Evolutionary conservation across 345 rosid species (phyloP).

Genomic region (Populus davidiana): DNA sequence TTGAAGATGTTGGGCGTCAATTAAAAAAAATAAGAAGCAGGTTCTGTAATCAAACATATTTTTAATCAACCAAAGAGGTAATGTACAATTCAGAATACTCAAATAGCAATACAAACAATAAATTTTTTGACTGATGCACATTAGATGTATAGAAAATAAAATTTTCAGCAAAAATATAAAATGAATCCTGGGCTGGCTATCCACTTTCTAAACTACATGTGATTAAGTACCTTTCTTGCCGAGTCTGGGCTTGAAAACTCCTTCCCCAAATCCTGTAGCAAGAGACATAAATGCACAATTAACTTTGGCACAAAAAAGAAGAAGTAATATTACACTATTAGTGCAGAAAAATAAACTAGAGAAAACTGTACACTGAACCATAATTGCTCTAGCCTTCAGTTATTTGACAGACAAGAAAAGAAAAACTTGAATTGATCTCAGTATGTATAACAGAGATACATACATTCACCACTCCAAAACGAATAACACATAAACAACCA

Average conservation of each 20-base stretch:
- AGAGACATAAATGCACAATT: neutral
- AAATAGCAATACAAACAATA: neutral
- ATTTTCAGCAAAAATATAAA: neutral
- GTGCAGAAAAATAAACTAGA: neutral
- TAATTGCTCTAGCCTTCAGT: neutral
- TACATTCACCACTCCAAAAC: neutral
- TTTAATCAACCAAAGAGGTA: neutral
- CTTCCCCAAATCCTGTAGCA: constrained; percentile 57
- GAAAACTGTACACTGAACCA: neutral
- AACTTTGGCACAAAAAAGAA: neutral
- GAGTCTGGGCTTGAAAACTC: constrained; percentile 55
- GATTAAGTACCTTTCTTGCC: constrained; percentile 50
- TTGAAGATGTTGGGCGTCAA: neutral
- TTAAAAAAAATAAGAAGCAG: neutral
- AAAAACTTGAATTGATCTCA: too few relatives aligned
- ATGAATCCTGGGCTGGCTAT: neutral
- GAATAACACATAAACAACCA: neutral
- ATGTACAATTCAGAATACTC: neutral
- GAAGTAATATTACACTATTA: neutral
- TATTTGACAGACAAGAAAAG: too few relatives aligned
- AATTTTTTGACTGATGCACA: neutral
- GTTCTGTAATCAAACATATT: neutral
- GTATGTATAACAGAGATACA: too few relatives aligned
- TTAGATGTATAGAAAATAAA: neutral
- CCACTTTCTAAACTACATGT: neutral